Base-by-base conservation (phyloP, 768 basidiomycete genomes). In the Leucocoprinus leucothites region DNA sequence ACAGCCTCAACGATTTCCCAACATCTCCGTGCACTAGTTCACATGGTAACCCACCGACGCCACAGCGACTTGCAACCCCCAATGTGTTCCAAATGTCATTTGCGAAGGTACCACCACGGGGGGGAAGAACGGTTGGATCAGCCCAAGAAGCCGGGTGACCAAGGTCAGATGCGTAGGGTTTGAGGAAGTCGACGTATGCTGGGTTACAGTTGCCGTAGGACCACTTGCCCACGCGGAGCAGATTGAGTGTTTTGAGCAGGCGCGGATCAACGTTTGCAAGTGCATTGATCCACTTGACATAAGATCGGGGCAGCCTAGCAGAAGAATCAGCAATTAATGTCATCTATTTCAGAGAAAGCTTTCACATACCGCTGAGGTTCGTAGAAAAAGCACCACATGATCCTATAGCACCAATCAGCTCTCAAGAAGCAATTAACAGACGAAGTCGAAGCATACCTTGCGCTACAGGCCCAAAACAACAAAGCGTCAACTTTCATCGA, bases 341-440 rank as follows among this genome's bases (percentile, higher is more conserved):
- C 22, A 3, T 24, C 3, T 14, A n/a, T n/a, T n/a, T n/a, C n/a
- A n/a, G n/a, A n/a, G 41, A 41, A n/a, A 16, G 35, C 45, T 45
- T 18, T 35, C 14, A 59, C 62, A 47, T 63, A 89, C 87, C 86
- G 81, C 58, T 81, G 73, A 3, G 89, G 88, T 63, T 85, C 75
- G 61, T 92, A 91, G 65, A 89, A 85, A 68, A 88, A 92, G 61
- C 89, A 91, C 90, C 90, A 91, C 88, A 91, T 91, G 51, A 91
- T 90, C 63, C 90, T 91, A 64, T 41, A 19, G 52, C 41, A 22
- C 22, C 16, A 53, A 9, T 46, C n/a, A 56, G 36, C 11, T 5
- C 31, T 5, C 31, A 28, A 49, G 48, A 31, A 64, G 51, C 52
- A 35, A 55, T 18, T 51, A 38, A 34, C 7, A n/a, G 7, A 35